Base-by-base conservation (phyloP, 768 basidiomycete genomes). In the Crepidotus variabilis region DNA sequence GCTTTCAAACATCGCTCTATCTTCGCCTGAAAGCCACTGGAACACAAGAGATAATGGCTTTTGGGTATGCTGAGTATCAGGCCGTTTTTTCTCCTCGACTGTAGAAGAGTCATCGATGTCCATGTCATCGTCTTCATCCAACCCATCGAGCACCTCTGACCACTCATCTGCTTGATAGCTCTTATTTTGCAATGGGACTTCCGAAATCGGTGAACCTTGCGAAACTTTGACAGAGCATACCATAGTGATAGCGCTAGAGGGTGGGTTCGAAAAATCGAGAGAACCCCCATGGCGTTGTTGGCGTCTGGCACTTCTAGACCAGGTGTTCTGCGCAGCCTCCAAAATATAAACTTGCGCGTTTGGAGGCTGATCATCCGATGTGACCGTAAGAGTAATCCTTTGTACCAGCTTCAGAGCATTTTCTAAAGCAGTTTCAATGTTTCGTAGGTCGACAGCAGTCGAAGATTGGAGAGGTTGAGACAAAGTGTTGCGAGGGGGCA, bases 301-400 rank as follows among this genome's bases (percentile, higher is more conserved):
- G 62, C 85, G 71, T 16, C 88, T 76, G 1, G 84, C 88, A 8
- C 78, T 76, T 10, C 90, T 78, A 0, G 88, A 85, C 90, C 90
- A 91, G 1, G 66, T 69, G 47, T 71, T 69, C 35, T 57, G 55
- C 1, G 51, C 36, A 6, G 67, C 68, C 51, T 66, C 61, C 4
- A 71, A 53, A 8, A 66, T 24, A 22, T 65, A 57, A 28, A 28
- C 28, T 28, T 28, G 28, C 10, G n/a, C 57, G 51, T 21, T 50
- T 39, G 55, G 47, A 39, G 52, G 33, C 54, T 59, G 48, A 54
- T 57, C n/a, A 23, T 34, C 45, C 3, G 28, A 16, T 22, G 47
- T 7, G 36, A 39, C 55, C 16, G 20, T 51, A 10, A 54, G 50
- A 0, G 39, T 50, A 23, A 62, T 57, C 2, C 43, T 72, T 0